Conservation (phyloP, 1,139 yeast species). For the Wickerhamomyces sp. region DNA sequence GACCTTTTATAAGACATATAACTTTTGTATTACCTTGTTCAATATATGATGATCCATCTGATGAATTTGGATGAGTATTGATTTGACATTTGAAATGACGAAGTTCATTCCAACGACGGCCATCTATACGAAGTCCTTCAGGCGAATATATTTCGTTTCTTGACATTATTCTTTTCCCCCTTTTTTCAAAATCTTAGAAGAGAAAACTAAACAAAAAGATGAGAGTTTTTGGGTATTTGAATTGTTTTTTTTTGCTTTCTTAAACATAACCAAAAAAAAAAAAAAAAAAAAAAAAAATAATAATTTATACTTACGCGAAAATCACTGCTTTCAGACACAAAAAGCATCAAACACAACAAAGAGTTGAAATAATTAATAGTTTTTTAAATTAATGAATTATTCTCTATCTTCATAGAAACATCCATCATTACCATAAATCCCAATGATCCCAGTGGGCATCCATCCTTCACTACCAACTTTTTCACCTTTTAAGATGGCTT, state of each 20-base stretch:
- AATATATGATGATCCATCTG: conserved; percentile 90
- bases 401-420: conserved; percentile 45
- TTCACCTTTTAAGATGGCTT: conserved; percentile 28
- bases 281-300: too few relatives aligned
- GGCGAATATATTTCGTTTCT: conserved; percentile 84
- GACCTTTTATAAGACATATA: conserved; percentile 83
- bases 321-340: too few relatives aligned
- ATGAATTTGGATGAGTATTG: conserved; percentile 81
- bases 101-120: conserved; percentile 91
- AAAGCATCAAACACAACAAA: too few relatives aligned
- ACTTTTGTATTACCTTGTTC: conserved; percentile 93
- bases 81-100: conserved; percentile 75
- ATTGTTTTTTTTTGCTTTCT: too few relatives aligned
- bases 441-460: conserved; percentile 51
- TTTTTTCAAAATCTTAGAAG: too few relatives aligned
- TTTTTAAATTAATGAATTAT: too few relatives aligned
- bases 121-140: conserved; percentile 89
- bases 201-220: too few relatives aligned
- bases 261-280: too few relatives aligned
- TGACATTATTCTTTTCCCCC: conserved; percentile 18
- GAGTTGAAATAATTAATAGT: too few relatives aligned
- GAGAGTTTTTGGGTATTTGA: too few relatives aligned
- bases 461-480: conserved; percentile 52
- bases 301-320: too few relatives aligned
- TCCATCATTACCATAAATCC: conserved; percentile 69